A percentile compares a stretch with the other conserved stretches of the same genome.
phyloP scores from a whole-genome alignment of 345 rosid species.

The Eutrema japonicum region DNA sequence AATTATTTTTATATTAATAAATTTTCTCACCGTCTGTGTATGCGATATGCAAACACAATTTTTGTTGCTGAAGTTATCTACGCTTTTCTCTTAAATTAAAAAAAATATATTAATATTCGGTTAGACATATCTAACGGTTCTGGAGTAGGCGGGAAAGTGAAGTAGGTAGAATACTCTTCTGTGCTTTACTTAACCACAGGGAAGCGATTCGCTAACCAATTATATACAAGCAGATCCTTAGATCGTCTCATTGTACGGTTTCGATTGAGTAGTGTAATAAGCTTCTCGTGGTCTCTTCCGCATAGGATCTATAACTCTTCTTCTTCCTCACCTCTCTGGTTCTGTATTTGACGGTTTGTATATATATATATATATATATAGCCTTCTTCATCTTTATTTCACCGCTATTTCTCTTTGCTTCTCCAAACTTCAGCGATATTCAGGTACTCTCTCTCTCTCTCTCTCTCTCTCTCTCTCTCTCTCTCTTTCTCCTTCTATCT shows the following conservation, averaged over 20 bases:
- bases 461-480: conserved; percentile 22
- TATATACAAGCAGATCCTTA: conserved; percentile 6
- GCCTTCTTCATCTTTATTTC: conserved; percentile 34
- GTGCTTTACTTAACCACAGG: conserved; percentile 22
- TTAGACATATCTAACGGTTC: conserved; percentile 45
- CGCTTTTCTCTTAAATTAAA: not conserved
- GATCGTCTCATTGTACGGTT: not conserved
- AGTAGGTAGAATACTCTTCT: conserved; percentile 37
- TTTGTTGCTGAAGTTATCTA: conserved; percentile 42
- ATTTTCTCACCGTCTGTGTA: not conserved
- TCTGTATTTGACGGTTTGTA: conserved; percentile 8
- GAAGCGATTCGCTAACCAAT: conserved; percentile 22
- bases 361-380: conserved; percentile 18
- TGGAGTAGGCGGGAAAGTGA: conserved; percentile 46
- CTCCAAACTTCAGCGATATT: not conserved
- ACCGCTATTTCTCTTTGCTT: conserved; percentile 39
- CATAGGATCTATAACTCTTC: conserved; percentile 21
- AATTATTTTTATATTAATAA: too few relatives aligned
- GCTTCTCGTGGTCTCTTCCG: conserved; percentile 14
- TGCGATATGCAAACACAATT: conserved; percentile 1
- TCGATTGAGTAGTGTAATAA: not conserved
- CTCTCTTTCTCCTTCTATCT: not conserved
- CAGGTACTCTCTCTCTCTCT: conserved; percentile 33
- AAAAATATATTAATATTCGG: conserved; percentile 17
- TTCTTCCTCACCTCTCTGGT: conserved; percentile 24